Base-by-base conservation (phyloP, 805 yeast genomes). In the Wickerhamomyces chaumierensis region DNA sequence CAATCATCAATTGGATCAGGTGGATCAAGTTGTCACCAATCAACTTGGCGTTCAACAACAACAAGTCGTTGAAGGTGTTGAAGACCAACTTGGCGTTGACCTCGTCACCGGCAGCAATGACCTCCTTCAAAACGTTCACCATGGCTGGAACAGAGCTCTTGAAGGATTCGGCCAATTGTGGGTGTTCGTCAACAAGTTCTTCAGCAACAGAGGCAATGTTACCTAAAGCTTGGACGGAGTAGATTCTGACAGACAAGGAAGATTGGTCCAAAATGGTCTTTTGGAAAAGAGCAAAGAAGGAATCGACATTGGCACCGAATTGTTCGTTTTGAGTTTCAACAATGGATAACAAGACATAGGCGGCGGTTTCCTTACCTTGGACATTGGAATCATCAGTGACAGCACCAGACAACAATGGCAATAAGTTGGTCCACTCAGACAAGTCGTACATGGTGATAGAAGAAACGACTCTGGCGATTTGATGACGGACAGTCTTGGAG, bases 391-490 rank as follows among this genome's bases (percentile, higher is more conserved):
- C 51, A 39, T 74, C 73, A 40, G 73, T 69, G 36, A 86, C 81
- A 34, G 84, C 82, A 40, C 68, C 63, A 40, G 82, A 77, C 53
- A 92, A 68, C 38, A 73, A 65, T 27, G 84, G 81, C 44, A 90
- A 69, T 47, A 92, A 70, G 33, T 75, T 78, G 5, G 79, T 73
- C 97, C 97, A 92, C 31, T 71, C 70, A 39, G 75, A 77, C 45
- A 87, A 66, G 58, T 90, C 97, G 39, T 68, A 60, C 48, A 77
- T 76, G 31, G 85, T 94, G 56, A 92, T 84, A 34, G 87, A 79
- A 21, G 96, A 78, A 50, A 92, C 78, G 42, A 88, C 84, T 60
- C 96, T 78, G 18, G 97, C 88, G 39, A 81, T 71, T 17, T 94
- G 78, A 63, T 92, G 97, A 61, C 96, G 78, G 44, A 87, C 80